A percentile compares a stretch with the other conserved stretches of the same genome.
phyloP scores from a whole-genome alignment of 2,329 filamentous ascomycete species.

The Clarireedia homoeocarpa region DNA sequence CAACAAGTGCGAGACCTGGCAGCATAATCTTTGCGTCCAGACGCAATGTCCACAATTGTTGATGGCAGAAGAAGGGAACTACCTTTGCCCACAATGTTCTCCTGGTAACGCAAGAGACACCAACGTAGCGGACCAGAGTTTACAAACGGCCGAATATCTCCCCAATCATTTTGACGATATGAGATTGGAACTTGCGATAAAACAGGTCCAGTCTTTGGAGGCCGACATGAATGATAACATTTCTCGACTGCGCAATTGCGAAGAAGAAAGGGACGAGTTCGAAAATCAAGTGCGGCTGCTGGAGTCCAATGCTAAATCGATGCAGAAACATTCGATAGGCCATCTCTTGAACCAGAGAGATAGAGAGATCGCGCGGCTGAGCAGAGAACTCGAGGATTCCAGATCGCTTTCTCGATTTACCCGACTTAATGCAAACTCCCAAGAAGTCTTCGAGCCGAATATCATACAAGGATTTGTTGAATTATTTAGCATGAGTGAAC shows the following conservation, averaged over 20 bases:
- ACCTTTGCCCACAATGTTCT: no score
- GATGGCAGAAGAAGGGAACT: no score
- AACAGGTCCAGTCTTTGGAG: neutral
- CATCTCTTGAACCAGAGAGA: neutral
- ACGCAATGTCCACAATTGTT: no score
- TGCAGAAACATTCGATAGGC: neutral
- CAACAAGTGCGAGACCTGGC: neutral
- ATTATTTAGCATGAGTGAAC: neutral
- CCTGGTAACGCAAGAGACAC: no score
- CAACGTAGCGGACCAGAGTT: no score
- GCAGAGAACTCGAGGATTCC: neutral
- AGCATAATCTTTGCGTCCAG: neutral
- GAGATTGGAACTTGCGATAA: neutral
- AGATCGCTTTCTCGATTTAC: neutral
- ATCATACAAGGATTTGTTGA: neutral
- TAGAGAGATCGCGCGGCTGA: neutral
- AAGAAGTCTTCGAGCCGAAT: neutral
- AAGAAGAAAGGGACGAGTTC: neutral
- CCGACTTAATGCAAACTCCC: neutral
- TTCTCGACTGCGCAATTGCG: neutral
- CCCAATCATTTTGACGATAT: neutral
- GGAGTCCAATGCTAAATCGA: neutral
- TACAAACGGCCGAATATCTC: no score
- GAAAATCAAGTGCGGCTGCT: neutral
- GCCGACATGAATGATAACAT: neutral